Conservation (phyloP, 345 rosid genomes). For the Salix udensis region DNA sequence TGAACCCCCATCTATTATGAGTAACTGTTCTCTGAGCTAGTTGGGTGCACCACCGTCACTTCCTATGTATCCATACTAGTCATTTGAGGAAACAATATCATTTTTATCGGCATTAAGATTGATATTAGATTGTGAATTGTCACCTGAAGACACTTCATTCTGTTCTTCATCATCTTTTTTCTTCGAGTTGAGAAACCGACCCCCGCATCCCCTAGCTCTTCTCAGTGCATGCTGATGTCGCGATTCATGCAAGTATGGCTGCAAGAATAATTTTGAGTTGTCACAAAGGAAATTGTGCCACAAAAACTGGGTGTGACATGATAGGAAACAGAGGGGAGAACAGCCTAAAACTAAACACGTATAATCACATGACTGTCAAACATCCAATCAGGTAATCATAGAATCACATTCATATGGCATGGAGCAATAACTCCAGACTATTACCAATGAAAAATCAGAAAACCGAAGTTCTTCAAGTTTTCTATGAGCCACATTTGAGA, state of each 20-base stretch:
- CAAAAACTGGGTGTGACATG: neutral
- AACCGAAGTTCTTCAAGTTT: neutral
- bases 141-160: conserved; percentile 44
- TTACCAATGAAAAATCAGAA: neutral
- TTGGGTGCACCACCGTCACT: neutral
- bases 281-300: neutral
- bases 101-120: conserved; percentile 56
- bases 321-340: neutral
- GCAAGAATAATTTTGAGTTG: conserved; percentile 21
- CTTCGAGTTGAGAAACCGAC: conserved; percentile 83
- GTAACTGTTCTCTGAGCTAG: neutral
- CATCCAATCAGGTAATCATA: neutral
- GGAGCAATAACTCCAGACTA: neutral
- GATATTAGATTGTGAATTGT: conserved; percentile 55
- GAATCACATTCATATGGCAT: neutral
- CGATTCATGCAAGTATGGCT: conserved; percentile 98
- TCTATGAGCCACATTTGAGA: neutral
- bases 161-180: conserved; percentile 47
- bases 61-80: conserved; percentile 35
- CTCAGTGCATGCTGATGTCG: conserved; percentile 89
- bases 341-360: neutral
- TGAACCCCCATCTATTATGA: neutral
- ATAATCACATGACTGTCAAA: neutral
- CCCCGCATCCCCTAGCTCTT: conserved; percentile 95
- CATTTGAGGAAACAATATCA: conserved; percentile 41